A percentile compares a stretch with the other conserved stretches of the same genome.
Conservation (phyloP, 176 grass and related monocot species). For the Hordeum vulgare region DNA sequence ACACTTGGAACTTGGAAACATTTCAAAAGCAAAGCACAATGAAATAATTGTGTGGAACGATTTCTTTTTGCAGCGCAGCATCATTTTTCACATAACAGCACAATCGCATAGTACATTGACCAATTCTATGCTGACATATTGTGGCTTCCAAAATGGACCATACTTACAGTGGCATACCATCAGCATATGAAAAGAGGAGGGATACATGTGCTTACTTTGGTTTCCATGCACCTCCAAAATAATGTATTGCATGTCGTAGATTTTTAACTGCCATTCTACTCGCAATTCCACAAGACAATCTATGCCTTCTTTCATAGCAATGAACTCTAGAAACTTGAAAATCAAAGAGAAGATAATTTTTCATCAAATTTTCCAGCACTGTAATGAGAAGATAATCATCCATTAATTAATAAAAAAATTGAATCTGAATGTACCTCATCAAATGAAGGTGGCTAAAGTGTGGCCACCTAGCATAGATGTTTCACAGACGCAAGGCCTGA, state of each 20-base stretch:
- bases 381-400: not conserved
- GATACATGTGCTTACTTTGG: constrained; percentile 37
- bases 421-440: constrained; percentile 24
- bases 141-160: too few relatives aligned
- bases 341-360: constrained; percentile 28
- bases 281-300: constrained; percentile 41
- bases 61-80: too few relatives aligned
- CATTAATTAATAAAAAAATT: not conserved
- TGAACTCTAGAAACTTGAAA: constrained; percentile 47
- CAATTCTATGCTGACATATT: too few relatives aligned
- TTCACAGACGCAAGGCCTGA: too few relatives aligned
- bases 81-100: too few relatives aligned
- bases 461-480: too few relatives aligned
- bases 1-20: too few relatives aligned
- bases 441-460: too few relatives aligned
- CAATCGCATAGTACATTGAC: too few relatives aligned
- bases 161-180: not conserved
- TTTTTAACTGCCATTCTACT: constrained; percentile 34
- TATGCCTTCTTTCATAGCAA: constrained; percentile 46
- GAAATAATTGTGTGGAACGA: too few relatives aligned
- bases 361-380: not conserved
- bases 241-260: too few relatives aligned
- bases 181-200: not conserved
- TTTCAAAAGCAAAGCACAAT: too few relatives aligned
- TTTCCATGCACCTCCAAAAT: constrained; percentile 64